phyloP scores from a whole-genome alignment of 2,329 filamentous ascomycete species.

The Cladobotryum protrusum region DNA sequence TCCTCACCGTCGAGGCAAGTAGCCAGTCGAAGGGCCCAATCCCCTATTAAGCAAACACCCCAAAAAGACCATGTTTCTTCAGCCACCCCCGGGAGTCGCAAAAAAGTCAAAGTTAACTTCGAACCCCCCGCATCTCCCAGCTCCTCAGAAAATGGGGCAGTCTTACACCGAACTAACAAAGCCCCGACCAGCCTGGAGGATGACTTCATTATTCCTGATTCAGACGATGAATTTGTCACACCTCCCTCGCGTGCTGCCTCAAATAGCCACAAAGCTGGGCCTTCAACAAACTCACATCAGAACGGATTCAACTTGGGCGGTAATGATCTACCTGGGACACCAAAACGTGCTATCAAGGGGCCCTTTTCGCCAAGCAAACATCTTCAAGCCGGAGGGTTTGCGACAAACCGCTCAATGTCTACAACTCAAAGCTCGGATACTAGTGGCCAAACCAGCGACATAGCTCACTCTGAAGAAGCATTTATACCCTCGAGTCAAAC shows the following conservation, averaged over 20 bases:
- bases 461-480: background rate
- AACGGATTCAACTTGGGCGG: conserved; percentile 9
- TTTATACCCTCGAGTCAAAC: conserved; percentile 18
- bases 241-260: conserved; percentile 21
- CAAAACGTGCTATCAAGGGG: background rate
- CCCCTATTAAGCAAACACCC: conserved; percentile 1
- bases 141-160: background rate
- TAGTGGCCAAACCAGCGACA: background rate
- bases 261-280: conserved; percentile 4
- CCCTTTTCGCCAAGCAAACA: background rate
- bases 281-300: conserved; percentile 4
- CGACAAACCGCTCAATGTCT: background rate
- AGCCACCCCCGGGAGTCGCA: conserved; percentile 5
- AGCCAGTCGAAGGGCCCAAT: conserved; percentile 4
- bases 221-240: conserved; percentile 49
- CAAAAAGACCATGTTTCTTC: conserved; percentile 3
- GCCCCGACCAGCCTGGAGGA: conserved; percentile 9
- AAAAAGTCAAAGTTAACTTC: conserved; percentile 6
- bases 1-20: conserved; percentile 10
- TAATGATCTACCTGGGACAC: conserved; percentile 4
- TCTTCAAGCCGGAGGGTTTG: background rate
- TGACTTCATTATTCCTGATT: conserved; percentile 46
- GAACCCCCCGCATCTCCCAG: background rate
- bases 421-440: conserved; percentile 7
- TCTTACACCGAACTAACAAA: background rate